A percentile compares a stretch with the other conserved stretches of the same genome.
phyloP scores from a whole-genome alignment of 129 eudicot species.

The Saposhnikovia divaricata region DNA sequence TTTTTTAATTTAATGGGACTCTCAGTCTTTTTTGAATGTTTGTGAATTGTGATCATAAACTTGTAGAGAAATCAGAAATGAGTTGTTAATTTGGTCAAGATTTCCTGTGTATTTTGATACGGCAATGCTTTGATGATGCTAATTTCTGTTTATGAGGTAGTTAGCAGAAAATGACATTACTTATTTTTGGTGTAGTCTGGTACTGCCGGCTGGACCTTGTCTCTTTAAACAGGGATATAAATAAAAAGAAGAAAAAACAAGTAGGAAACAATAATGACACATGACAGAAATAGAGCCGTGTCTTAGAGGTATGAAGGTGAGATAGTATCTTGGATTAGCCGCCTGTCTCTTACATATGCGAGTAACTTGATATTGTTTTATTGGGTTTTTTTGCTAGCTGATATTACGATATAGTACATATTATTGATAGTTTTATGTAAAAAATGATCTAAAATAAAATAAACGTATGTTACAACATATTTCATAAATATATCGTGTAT shows the following conservation, averaged over 20 bases:
- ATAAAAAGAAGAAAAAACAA: background rate
- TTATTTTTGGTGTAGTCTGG: background rate
- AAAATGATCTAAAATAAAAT: too few relatives aligned
- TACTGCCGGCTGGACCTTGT: background rate
- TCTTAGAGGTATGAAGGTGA: background rate
- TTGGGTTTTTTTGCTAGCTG: too few relatives aligned
- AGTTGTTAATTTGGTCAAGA: background rate
- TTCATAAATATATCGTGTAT: too few relatives aligned
- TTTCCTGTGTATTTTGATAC: background rate
- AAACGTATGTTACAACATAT: too few relatives aligned
- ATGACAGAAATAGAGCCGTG: background rate
- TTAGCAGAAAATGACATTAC: background rate
- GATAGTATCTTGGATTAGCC: background rate
- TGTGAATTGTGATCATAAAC: background rate
- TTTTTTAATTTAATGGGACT: conserved; percentile 29
- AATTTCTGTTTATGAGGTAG: background rate
- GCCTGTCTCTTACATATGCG: background rate
- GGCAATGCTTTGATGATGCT: background rate
- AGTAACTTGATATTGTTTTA: too few relatives aligned
- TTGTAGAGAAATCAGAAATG: background rate
- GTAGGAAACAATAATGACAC: background rate
- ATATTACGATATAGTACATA: too few relatives aligned
- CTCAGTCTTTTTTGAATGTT: background rate
- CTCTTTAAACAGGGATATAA: background rate
- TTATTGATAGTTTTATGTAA: too few relatives aligned